phyloP scores from a whole-genome alignment of 805 yeast species.

The Dipodascus albidus region DNA sequence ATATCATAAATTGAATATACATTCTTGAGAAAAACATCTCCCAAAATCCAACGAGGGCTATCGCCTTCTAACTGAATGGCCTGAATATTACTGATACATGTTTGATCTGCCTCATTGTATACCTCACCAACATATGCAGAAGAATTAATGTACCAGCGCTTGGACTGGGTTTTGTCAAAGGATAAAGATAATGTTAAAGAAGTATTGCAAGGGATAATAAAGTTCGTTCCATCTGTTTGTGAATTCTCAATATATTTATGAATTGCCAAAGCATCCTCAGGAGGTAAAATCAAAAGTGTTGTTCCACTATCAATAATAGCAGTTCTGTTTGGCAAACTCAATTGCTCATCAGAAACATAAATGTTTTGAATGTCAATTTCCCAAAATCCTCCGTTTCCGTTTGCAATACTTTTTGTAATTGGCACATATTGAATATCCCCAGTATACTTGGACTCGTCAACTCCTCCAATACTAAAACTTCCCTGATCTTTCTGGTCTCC shows the following conservation, averaged over 20 bases:
- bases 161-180: constrained; percentile 26
- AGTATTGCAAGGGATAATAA: constrained; percentile 46
- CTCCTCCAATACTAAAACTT: constrained; percentile 33
- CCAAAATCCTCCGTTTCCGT: constrained; percentile 30
- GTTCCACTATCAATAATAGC: constrained; percentile 60
- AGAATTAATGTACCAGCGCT: constrained; percentile 34
- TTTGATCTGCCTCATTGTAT: constrained; percentile 33
- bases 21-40: constrained; percentile 44
- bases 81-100: constrained; percentile 53
- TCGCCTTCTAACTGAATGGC: constrained; percentile 32
- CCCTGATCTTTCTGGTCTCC: constrained; percentile 28
- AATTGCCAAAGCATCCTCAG: constrained; percentile 39
- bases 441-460: constrained; percentile 26
- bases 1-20: constrained; percentile 50
- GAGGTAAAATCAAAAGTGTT: constrained; percentile 45
- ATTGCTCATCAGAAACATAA: constrained; percentile 21
- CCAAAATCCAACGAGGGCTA: constrained; percentile 43
- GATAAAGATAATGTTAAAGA: constrained; percentile 31
- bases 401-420: constrained; percentile 19
- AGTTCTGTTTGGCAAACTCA: constrained; percentile 4
- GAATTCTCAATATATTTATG: constrained; percentile 42
- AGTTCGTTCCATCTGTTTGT: constrained; percentile 48
- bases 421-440: constrained; percentile 33
- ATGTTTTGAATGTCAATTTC: constrained; percentile 32
- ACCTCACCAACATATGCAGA: constrained; percentile 37